These are phyloP conservation scores for Cinnamomum chago DNA, from an alignment of 164 flowering plant genomes.

Conservation along the genomic window DNA sequence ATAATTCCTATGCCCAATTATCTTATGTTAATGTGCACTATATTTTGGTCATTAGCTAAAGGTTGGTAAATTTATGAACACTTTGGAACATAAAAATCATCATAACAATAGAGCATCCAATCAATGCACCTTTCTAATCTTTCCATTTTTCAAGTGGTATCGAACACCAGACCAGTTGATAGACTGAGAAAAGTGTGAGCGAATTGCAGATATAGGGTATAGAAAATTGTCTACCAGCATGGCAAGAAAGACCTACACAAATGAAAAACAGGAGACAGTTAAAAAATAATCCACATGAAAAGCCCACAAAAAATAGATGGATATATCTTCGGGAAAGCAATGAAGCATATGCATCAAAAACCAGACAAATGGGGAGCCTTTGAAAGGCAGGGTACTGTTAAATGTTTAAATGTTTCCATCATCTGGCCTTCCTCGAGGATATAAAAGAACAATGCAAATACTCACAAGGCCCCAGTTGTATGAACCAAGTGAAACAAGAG, in stretches of 20 bases:
- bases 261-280: constrained; percentile 1
- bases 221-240: constrained; percentile 90
- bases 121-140: constrained; percentile 62
- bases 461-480: constrained; percentile 92
- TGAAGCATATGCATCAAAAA: not conserved
- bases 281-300: not conserved
- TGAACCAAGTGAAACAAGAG: constrained; percentile 72
- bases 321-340: not conserved
- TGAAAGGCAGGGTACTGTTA: not conserved
- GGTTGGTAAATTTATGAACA: not conserved
- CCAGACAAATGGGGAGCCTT: not conserved
- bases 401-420: not conserved
- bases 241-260: constrained; percentile 77
- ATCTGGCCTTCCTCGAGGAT: not conserved
- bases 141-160: constrained; percentile 83
- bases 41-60: too few relatives aligned
- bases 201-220: constrained; percentile 77
- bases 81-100: not conserved
- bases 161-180: constrained; percentile 96
- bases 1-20: too few relatives aligned
- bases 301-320: not conserved
- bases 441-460: constrained; percentile 5
- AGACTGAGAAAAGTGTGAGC: constrained; percentile 84
- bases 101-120: not conserved
- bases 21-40: too few relatives aligned